phyloP scores from a whole-genome alignment of 2,329 filamentous ascomycete genomes.

The Botrytis aclada region DNA sequence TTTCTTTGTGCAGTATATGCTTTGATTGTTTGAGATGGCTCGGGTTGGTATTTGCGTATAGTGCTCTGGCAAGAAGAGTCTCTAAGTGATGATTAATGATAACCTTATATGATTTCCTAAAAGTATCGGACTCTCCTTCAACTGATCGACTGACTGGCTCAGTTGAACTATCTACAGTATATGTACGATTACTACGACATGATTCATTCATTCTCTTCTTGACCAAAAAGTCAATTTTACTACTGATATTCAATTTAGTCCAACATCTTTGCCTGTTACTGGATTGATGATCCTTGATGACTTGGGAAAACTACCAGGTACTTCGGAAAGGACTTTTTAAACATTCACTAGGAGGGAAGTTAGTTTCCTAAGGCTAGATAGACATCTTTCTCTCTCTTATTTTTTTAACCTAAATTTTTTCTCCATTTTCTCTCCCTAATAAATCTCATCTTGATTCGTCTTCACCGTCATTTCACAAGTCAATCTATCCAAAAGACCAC shows the following conservation, averaged over 20 bases:
- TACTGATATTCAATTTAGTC: background rate
- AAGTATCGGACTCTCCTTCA: background rate
- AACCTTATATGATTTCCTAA: background rate
- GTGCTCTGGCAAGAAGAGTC: background rate
- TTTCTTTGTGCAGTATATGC: background rate
- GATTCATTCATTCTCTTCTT: background rate
- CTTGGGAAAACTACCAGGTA: background rate
- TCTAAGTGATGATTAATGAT: background rate
- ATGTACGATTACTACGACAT: background rate
- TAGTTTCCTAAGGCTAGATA: background rate
- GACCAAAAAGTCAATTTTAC: background rate
- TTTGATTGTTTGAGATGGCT: background rate
- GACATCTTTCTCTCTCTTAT: background rate
- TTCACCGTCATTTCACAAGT: conserved; percentile 12
- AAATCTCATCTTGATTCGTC: background rate
- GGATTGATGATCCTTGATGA: background rate
- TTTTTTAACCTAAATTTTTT: background rate
- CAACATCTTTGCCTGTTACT: background rate
- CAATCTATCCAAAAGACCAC: background rate
- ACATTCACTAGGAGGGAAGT: background rate
- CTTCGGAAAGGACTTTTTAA: background rate
- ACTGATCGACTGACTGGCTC: background rate
- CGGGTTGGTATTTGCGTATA: background rate
- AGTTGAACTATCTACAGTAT: too few species aligned
- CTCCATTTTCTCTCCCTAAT: background rate